Evolutionary conservation across 2,329 filamentous ascomycete species (phyloP), one percentile per base, ranked within the genome.

Genomic region (Penicillium sclerotigenum): DNA sequence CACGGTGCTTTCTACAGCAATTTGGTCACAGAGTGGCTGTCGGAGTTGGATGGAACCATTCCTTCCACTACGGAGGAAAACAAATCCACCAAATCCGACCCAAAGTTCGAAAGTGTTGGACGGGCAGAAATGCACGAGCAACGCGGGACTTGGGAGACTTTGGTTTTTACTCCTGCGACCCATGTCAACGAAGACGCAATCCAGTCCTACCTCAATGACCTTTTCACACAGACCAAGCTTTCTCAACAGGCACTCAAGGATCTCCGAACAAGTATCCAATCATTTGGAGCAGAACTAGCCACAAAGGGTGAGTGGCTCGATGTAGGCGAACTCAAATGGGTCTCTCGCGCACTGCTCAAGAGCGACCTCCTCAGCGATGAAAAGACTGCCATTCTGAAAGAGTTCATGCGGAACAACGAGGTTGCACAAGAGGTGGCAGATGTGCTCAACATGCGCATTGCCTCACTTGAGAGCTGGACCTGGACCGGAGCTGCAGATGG

Each of bases 1-100:
- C 82, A 84, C 64, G 83, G 83, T 0, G 73, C 76, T 7, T 74
- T 87, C 31, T 86, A 85, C 65, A 79, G 80, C 18, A 68, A 78
- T 37, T 68, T 87, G 24, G 79, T 84, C 13, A 80, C 75, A 0
- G 81, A 84, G 60, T 84, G 81, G 78, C 69, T 85, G 47, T 70
- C 73, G 1, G 66, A 71, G 11, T 68, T 74, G 1, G 65, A 68
- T 47, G 65, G 72, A 9, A 47, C 51, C 11, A 33, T 58, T 14
- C 37, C 60, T 18, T 8, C 49, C 29, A 16, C 38, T 26, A 41
- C 57, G 1, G 54, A 67, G 3, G 63, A 65, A 28, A 54, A 41
- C 11, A 36, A 41, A 24, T 48, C 65, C 9, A 55, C 67, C 7
- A 67, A 70, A 1, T 70, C 71, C 4, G 72, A 70, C 10, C 29